A percentile compares a stretch with the other conserved stretches of the same genome.
Conservation (phyloP, 2,329 filamentous ascomycete species). For the Neopestalotiopsis clavispora region DNA sequence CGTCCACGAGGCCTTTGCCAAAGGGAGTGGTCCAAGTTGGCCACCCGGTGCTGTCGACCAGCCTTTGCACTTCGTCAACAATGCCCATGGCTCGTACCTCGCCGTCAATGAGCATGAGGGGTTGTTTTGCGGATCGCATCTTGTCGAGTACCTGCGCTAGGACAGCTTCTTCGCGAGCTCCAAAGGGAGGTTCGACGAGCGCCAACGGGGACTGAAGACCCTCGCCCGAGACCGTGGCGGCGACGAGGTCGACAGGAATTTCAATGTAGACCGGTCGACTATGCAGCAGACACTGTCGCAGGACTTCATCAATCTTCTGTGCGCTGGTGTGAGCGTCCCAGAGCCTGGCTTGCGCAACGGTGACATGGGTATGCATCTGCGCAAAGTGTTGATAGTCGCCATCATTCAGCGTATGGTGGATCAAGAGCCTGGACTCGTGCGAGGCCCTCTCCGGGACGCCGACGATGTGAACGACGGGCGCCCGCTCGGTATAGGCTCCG, state of each 20-base stretch:
- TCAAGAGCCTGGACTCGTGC: slow-evolving; percentile 46
- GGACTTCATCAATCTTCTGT: slow-evolving; percentile 54
- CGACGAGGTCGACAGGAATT: slow-evolving; percentile 58
- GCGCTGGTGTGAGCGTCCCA: slow-evolving; percentile 49
- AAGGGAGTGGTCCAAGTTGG: slow-evolving; percentile 53
- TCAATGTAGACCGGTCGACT: slow-evolving; percentile 62
- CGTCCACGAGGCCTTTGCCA: slow-evolving; percentile 56
- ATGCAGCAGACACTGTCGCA: slow-evolving; percentile 55
- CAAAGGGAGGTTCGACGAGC: neutral
- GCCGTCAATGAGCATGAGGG: slow-evolving; percentile 58
- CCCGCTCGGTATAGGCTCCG: slow-evolving; percentile 61
- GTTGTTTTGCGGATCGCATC: slow-evolving; percentile 50
- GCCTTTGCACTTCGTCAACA: slow-evolving; percentile 43
- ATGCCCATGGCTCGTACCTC: slow-evolving; percentile 49
- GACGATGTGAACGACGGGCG: slow-evolving; percentile 62
- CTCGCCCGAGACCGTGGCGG: slow-evolving; percentile 36
- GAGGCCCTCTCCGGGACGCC: slow-evolving; percentile 52
- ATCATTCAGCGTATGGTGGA: slow-evolving; percentile 63
- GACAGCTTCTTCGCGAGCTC: neutral
- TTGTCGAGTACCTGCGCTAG: slow-evolving; percentile 26
- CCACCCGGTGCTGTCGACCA: slow-evolving; percentile 48
- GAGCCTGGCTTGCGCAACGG: slow-evolving; percentile 52
- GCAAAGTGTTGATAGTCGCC: slow-evolving; percentile 57
- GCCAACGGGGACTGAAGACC: neutral
- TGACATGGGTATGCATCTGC: slow-evolving; percentile 54